Base-by-base conservation (phyloP, 257 asterid species). In the Leptodermis oblonga region DNA sequence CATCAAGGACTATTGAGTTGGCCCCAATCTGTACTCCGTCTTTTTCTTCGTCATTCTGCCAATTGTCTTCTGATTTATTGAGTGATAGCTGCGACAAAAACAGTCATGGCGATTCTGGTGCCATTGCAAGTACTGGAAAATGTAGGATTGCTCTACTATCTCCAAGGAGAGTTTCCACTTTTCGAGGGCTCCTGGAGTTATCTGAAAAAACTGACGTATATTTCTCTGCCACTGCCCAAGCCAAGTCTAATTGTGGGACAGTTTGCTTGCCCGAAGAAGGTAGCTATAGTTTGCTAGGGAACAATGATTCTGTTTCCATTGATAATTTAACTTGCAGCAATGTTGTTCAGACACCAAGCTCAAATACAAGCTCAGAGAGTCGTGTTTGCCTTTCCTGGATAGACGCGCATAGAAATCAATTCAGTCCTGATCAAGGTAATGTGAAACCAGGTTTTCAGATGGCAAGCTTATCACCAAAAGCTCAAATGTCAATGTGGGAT, bases 311-410 rank as follows among this genome's bases (percentile, higher is more conserved):
- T n/a, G 39, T 68, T 30, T 85, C 85, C 4, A 31, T 33, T 5
- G 77, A 65, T 71, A 81, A 84, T 33, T 76, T 84, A 61, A 81
- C 79, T 71, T 71, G 83, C 80, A 84, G 85, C 28, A 89, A 90
- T 71, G 74, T 85, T 64, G 81, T 86, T 51, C 88, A 83, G 78
- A 92, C 96, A n/a, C 98, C 89, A 42, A 80, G 78, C 45, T 85
- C 97, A 4, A 84, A 69, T 67, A 80, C 74, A 22, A 75, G 77
- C 69, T 79, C 82, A 6, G 88, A 78, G 7, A 72, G 53, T 67
- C 59, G 30, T 45, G 63, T 22, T 8, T 70, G 71, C 22, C 12
- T 64, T 15, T 67, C 71, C 53, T 55, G 68, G 78, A 61, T 75
- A 49, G 80, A 71, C 28, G 69, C 53, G 28, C 80, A 67, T 49